phyloP scores from a whole-genome alignment of 2,329 filamentous ascomycete species.

The Coniochaeta prunicola region DNA sequence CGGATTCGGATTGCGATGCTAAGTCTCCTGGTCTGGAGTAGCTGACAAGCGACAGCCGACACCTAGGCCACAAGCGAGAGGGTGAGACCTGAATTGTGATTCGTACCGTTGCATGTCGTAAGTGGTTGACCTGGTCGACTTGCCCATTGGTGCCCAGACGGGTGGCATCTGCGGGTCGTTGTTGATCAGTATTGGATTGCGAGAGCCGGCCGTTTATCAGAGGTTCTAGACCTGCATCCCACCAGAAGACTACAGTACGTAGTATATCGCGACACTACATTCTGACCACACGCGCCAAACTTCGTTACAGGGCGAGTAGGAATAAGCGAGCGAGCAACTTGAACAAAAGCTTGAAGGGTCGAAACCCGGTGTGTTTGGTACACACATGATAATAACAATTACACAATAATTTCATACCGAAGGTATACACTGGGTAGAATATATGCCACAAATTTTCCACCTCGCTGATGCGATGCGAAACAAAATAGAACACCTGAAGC shows the following conservation, averaged over 20 bases:
- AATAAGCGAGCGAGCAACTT: no score
- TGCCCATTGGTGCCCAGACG: not conserved
- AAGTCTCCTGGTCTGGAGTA: no score
- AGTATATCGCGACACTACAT: not conserved
- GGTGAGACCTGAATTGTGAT: not conserved
- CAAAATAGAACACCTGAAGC: not conserved
- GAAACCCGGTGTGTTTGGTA: not conserved
- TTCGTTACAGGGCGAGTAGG: no score
- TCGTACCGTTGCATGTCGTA: not conserved
- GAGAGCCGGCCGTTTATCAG: not conserved
- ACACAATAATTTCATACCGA: not conserved
- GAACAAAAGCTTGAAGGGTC: not conserved
- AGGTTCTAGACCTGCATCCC: not conserved
- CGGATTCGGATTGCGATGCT: no score
- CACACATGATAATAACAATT: not conserved
- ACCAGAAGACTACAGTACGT: not conserved
- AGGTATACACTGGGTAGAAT: not conserved
- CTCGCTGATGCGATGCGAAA: not conserved
- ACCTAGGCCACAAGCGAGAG: not conserved
- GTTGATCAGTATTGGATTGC: not conserved
- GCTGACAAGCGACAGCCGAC: not conserved
- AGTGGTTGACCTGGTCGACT: not conserved
- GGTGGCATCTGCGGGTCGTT: not conserved
- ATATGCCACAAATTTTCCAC: not conserved
- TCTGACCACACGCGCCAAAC: not conserved